Evolutionary conservation across 495 filamentous ascomycete species (phyloP).

Genomic region (Bryoglossum gracile): DNA sequence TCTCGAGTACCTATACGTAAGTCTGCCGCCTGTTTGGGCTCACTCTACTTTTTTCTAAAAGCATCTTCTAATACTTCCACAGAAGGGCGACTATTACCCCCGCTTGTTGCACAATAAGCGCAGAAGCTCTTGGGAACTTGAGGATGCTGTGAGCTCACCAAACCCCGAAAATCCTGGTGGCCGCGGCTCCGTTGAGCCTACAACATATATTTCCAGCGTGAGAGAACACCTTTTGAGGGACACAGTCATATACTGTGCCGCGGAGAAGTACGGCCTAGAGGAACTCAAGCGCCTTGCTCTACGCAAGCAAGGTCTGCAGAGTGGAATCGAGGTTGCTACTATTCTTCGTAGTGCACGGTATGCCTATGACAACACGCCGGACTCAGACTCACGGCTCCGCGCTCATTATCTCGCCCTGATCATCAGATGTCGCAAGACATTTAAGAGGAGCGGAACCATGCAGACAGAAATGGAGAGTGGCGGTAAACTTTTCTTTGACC

Average conservation of each 20-base stretch:
- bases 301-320: constrained; percentile 68
- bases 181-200: constrained; percentile 46
- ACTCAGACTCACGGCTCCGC: constrained; percentile 78
- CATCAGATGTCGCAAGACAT: constrained; percentile 73
- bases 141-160: constrained; percentile 36
- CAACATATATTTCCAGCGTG: constrained; percentile 58
- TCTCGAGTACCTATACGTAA: constrained; percentile 76
- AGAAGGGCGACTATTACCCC: constrained; percentile 83
- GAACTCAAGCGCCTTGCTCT: constrained; percentile 78
- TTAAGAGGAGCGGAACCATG: constrained; percentile 95
- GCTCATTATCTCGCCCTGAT: constrained; percentile 91
- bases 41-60: background rate
- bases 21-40: background rate
- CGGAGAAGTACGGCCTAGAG: constrained; percentile 70
- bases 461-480: constrained; percentile 88
- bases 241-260: constrained; percentile 86
- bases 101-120: constrained; percentile 64
- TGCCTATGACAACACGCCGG: constrained; percentile 82
- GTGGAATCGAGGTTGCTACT: constrained; percentile 72
- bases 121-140: constrained; percentile 63
- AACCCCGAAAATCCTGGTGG: constrained; percentile 31
- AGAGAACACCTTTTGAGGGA: constrained; percentile 71
- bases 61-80: background rate
- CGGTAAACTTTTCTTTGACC: constrained; percentile 82
- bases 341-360: constrained; percentile 78